Evolutionary conservation across 345 rosid species (phyloP).

Genomic region (Brassica cretica): DNA sequence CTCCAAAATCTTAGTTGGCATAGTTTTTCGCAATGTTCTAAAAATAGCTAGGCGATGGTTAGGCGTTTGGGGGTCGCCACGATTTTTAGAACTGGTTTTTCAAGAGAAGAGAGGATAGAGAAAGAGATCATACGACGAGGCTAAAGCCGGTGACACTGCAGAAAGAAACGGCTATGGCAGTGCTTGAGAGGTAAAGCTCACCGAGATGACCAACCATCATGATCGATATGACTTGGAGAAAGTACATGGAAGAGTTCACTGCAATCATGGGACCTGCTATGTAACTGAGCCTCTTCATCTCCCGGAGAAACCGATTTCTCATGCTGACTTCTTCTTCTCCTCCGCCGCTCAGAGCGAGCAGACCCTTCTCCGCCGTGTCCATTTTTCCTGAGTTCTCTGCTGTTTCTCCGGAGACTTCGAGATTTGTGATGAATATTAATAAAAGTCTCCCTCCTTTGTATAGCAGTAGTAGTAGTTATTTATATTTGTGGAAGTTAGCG

Average conservation of each 20-base stretch:
- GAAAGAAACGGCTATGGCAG: constrained; percentile 73
- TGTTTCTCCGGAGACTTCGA: constrained; percentile 20
- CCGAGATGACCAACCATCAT: constrained; percentile 92
- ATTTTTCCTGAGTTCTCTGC: not conserved
- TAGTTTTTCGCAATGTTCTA: not conserved
- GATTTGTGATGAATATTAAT: not conserved
- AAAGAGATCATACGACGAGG: constrained; percentile 51
- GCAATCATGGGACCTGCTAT: constrained; percentile 77
- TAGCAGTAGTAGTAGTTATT: not conserved
- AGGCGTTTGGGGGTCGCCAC: no score
- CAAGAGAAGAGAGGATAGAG: not conserved
- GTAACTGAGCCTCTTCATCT: constrained; percentile 49
- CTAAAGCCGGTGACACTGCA: constrained; percentile 75
- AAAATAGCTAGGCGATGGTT: no score
- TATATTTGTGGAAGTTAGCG: constrained; percentile 8
- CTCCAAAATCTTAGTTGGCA: not conserved
- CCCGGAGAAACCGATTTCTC: constrained; percentile 34
- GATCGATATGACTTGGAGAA: constrained; percentile 55
- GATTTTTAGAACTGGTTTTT: not conserved
- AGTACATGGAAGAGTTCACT: constrained; percentile 53
- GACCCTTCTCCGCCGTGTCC: constrained; percentile 42
- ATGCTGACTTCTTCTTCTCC: not conserved
- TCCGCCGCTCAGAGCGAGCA: constrained; percentile 8
- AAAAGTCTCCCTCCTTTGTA: not conserved
- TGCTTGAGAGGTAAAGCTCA: constrained; percentile 67